Percentiles rank a stretch among this genome's conserved stretches.
These are phyloP conservation scores for Gryganskiella cystojenkinii DNA, from an alignment of 192 early-diverging fungal genomes.

Conservation along the genomic window DNA sequence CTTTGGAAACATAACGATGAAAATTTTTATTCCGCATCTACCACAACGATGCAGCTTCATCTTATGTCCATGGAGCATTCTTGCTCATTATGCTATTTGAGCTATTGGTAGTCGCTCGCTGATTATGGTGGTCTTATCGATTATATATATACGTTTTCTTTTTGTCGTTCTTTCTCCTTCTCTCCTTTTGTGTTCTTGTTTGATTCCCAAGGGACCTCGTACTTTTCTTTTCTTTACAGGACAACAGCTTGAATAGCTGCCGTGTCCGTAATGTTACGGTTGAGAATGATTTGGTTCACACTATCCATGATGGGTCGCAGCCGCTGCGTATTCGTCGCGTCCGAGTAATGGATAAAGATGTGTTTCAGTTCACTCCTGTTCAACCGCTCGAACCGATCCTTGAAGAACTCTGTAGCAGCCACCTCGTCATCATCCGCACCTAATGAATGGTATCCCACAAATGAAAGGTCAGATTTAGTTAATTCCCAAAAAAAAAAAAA, in stretches of 20 bases:
- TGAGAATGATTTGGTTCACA: constrained; percentile 42
- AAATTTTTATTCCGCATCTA: too few relatives aligned
- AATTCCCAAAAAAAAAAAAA: too few relatives aligned
- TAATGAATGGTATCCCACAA: constrained; percentile 3
- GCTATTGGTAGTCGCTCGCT: too few relatives aligned
- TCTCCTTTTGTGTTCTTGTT: too few relatives aligned
- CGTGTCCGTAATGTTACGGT: constrained; percentile 26
- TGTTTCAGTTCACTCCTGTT: constrained; percentile 59
- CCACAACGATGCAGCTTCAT: too few relatives aligned
- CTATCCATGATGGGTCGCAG: constrained; percentile 60
- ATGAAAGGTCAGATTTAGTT: neutral
- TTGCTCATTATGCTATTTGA: too few relatives aligned
- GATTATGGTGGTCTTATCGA: too few relatives aligned
- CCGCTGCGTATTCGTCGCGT: constrained; percentile 62
- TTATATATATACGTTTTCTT: too few relatives aligned
- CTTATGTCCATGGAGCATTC: too few relatives aligned
- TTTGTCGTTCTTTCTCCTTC: too few relatives aligned
- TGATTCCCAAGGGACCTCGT: neutral
- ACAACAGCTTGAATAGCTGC: neutral
- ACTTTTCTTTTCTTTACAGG: neutral
- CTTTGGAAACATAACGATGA: too few relatives aligned
- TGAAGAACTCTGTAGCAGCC: constrained; percentile 54
- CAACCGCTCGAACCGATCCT: constrained; percentile 54
- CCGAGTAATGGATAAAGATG: constrained; percentile 63
- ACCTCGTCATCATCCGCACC: constrained; percentile 35